Evolutionary conservation across 345 rosid genomes (phyloP), one percentile per base, ranked within the genome.

Genomic region (Psidium guajava): DNA sequence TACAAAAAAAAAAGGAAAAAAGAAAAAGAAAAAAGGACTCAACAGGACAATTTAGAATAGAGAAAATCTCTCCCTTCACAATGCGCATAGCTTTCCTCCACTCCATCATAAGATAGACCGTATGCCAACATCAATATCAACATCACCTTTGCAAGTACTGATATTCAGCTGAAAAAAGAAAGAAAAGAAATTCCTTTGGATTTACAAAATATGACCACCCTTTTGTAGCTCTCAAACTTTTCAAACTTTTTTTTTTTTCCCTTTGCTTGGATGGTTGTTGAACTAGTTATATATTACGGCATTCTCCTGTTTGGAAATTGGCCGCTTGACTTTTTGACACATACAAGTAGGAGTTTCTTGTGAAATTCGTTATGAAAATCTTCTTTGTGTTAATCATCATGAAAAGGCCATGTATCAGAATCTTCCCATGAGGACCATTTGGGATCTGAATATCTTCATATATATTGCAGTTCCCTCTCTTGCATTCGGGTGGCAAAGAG

Each of bases 401-500:
- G 25, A 69, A 18, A 36, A 20, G 80, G 9, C 40, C 80, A 69
- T 69, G 24, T 24, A 18, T 55, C 4, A 15, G 18, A 51, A 18
- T 51, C 58, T 53, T 51, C 54, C 32, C 59, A 20, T 15, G 42
- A 53, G 55, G 40, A 20, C 57, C 49, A 86, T 27, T 84, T 54
- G 69, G 83, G 13, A 81, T 69, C 80, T 69, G 83, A 89, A 18
- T 69, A 36, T 36, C 80, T 69, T 69, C 13, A 69, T 42, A 36
- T 69, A 36, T 58, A 50, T 87, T 87, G 87, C 91, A 96, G 98
- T 92, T 58, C 59, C 98, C 98, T 10, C 92, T 94, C 50, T 86
- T 97, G 91, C 87, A n/a, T 86, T 87, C 95, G 32, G 94, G 94
- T 18, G 91, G 88, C 85, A 81, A 92, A 81, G 99, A 96, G 82